phyloP scores from a whole-genome alignment of 305 asterid species.

The Coffea humblotiana region DNA sequence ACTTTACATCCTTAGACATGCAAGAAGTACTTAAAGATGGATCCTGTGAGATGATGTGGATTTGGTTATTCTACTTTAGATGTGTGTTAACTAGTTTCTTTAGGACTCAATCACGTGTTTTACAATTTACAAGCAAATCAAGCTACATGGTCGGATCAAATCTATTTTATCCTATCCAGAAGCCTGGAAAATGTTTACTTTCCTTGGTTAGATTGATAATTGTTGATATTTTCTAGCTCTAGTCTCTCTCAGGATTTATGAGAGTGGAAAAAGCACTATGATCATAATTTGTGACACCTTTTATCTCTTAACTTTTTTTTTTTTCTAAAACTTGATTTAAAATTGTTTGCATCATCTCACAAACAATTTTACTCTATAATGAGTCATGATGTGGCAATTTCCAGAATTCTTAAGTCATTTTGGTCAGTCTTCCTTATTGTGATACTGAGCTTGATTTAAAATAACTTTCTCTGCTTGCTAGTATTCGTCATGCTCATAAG shows the following conservation, averaged over 20 bases:
- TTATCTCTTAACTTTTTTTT: background rate
- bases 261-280: background rate
- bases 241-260: background rate
- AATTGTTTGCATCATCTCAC: background rate
- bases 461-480: background rate
- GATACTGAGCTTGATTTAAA: background rate
- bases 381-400: background rate
- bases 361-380: background rate
- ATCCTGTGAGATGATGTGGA: background rate
- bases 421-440: background rate
- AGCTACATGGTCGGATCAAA: background rate
- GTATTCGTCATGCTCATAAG: background rate
- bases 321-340: slow-evolving; percentile 5
- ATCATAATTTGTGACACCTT: background rate
- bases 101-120: background rate
- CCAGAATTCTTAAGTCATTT: background rate
- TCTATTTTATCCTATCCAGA: background rate
- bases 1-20: background rate
- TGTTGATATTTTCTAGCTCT: background rate
- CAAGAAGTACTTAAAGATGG: background rate
- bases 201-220: background rate
- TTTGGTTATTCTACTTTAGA: background rate
- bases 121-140: background rate
- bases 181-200: background rate
- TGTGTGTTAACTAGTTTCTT: background rate